Evolutionary conservation across 2,329 filamentous ascomycete species (phyloP), one percentile per base, ranked within the genome.

Genomic region (Remersonia thermophila): DNA sequence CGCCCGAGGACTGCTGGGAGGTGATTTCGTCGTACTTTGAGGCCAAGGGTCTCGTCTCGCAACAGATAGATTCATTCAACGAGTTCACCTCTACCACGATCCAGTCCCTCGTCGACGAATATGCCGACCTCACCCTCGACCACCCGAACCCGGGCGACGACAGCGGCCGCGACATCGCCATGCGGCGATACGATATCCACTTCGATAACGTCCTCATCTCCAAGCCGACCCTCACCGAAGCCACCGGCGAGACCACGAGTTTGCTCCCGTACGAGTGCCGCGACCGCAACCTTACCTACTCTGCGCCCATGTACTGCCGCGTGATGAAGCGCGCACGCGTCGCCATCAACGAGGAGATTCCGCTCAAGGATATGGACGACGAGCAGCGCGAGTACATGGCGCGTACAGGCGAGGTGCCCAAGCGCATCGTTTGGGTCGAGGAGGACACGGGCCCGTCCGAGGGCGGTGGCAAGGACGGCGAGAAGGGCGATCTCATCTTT

Each of bases 11-110:
- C 63, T 95, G 86, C 67, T 98, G 93, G 91, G 83, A 82, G 47
- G 89, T 96, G 54, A 96, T 98, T 57, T 86, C 83, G 38, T 83
- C 91, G 8, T 96, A 95, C 67, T 98, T 98, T 64, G 85, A 95
- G 51, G 74, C 78, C 44, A 98, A 96, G 63, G 89, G 91, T 52
- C 72, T 98, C 23, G 91, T 94, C 15, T 94, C 91, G 12, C 89
- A 98, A 62, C 91, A 98, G 66, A 79, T 96, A 44, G 89, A 96
- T 58, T 98, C 93, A 0, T 98, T 94, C 62, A 86, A 98, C 62
- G 87, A 96, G 56, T 98, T 98, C 54, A 87, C 91, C 39, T 79
- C 81, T 41, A 86, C 83, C 15, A 95, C 87, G 0, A 89, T 98
- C 61, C 87, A 96, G 55, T 84, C 94, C 51, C 76, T 98, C 41